phyloP scores from a whole-genome alignment of 2,329 filamentous ascomycete genomes.

The Fusarium pseudonygamai region DNA sequence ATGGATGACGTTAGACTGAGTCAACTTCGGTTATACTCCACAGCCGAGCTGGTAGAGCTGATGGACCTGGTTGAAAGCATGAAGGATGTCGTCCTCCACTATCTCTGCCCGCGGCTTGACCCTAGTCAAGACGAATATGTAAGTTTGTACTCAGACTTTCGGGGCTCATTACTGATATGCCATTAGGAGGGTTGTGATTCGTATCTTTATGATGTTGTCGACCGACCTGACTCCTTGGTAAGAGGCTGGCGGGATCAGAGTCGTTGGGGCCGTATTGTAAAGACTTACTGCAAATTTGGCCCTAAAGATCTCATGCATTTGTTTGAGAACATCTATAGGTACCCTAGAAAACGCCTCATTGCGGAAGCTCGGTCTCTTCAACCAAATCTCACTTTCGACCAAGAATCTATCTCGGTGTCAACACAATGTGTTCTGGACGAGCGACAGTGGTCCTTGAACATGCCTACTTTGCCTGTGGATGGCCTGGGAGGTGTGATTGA shows the following conservation, averaged over 20 bases:
- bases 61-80: slow-evolving; percentile 57
- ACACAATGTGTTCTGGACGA: slow-evolving; percentile 52
- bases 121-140: slow-evolving; percentile 48
- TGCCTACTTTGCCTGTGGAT: slow-evolving; percentile 48
- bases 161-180: background rate
- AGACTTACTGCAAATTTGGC: slow-evolving; percentile 60
- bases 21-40: slow-evolving; percentile 56
- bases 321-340: slow-evolving; percentile 57
- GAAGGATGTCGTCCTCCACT: slow-evolving; percentile 55
- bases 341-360: slow-evolving; percentile 57
- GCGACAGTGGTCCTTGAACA: slow-evolving; percentile 47
- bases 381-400: slow-evolving; percentile 55
- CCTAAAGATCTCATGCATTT: slow-evolving; percentile 61
- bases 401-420: slow-evolving; percentile 55
- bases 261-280: slow-evolving; percentile 52
- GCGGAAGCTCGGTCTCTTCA: slow-evolving; percentile 52
- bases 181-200: slow-evolving; percentile 33
- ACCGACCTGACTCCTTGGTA: slow-evolving; percentile 46
- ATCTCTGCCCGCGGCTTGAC: slow-evolving; percentile 58
- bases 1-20: slow-evolving; percentile 54
- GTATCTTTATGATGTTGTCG: slow-evolving; percentile 37
- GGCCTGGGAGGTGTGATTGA: slow-evolving; percentile 53
- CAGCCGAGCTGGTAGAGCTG: slow-evolving; percentile 56
- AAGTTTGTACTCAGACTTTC: slow-evolving; percentile 23
- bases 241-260: slow-evolving; percentile 51